Percentiles rank a stretch among this genome's conserved stretches.
These are phyloP conservation scores for Lycium ferocissimum DNA, from an alignment of 257 asterid genomes.

Conservation along the genomic window DNA sequence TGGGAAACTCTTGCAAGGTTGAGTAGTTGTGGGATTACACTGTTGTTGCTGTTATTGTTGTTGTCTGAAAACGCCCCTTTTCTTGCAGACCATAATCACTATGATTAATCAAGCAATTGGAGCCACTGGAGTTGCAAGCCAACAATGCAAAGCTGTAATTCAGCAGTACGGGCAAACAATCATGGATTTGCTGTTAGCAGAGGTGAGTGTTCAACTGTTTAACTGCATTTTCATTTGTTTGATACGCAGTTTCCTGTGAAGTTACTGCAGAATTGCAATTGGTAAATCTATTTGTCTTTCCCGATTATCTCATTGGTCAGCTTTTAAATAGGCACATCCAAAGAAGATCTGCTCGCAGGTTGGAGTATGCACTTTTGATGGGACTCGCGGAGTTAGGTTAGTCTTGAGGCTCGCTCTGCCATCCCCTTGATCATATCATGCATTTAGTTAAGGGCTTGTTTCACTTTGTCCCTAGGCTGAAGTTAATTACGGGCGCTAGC, in stretches of 20 bases:
- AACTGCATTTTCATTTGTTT: not conserved
- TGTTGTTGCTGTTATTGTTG: no score
- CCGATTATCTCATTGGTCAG: not conserved
- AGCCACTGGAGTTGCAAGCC: conserved; percentile 90
- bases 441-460: not conserved
- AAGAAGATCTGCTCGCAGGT: conserved; percentile 84
- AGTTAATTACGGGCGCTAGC: no score
- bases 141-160: conserved; percentile 95
- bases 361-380: conserved; percentile 89
- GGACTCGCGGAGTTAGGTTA: conserved; percentile 87
- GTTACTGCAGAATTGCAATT: not conserved
- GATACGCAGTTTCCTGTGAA: not conserved
- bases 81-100: conserved; percentile 69
- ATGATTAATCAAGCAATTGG: conserved; percentile 99
- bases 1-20: not conserved
- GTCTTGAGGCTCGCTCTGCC: conserved; percentile 25
- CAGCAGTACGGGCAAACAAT: conserved; percentile 85
- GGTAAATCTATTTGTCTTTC: not conserved
- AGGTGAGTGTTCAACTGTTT: conserved; percentile 50
- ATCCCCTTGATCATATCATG: not conserved
- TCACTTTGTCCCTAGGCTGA: no score
- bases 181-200: conserved; percentile 70
- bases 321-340: conserved; percentile 65
- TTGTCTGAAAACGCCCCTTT: not conserved
- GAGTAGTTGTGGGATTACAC: not conserved